phyloP scores from a whole-genome alignment of 1,284 basidiomycete genomes.

The Boletellus dicymbophilus region DNA sequence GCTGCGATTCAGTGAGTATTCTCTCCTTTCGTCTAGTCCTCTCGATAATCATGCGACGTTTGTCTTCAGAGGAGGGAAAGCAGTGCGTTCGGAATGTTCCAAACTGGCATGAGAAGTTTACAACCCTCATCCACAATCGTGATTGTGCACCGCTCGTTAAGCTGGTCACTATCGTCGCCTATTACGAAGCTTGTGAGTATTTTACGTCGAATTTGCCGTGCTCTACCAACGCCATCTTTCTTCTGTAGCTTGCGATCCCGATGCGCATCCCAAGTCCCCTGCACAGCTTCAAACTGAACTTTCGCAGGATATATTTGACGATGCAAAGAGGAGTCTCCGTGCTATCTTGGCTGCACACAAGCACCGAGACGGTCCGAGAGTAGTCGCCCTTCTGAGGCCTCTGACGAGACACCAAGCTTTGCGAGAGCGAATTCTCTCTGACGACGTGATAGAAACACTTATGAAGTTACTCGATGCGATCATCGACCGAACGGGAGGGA shows the following conservation, averaged over 20 bases:
- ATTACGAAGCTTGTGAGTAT: slow-evolving; percentile 24
- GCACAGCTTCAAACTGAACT: not conserved
- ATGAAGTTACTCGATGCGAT: slow-evolving; percentile 16
- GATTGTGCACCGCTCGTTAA: slow-evolving; percentile 12
- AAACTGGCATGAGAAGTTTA: slow-evolving; percentile 13
- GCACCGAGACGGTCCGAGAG: slow-evolving; percentile 21
- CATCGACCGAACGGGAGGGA: not conserved
- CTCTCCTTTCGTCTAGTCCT: not conserved
- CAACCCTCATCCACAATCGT: slow-evolving; percentile 8
- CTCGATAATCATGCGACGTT: not conserved
- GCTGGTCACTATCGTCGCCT: slow-evolving; percentile 25
- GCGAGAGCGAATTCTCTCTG: slow-evolving; percentile 15
- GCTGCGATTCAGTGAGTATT: not conserved
- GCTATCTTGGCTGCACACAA: slow-evolving; percentile 9
- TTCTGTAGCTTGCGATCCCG: slow-evolving; percentile 12
- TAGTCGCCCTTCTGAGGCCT: slow-evolving; percentile 24
- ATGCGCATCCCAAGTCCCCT: not conserved
- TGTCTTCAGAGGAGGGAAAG: slow-evolving; percentile 24
- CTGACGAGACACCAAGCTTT: slow-evolving; percentile 17
- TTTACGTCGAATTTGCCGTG: not conserved
- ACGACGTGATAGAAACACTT: slow-evolving; percentile 16
- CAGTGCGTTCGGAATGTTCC: slow-evolving; percentile 14
- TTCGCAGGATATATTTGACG: not conserved
- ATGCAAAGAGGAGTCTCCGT: slow-evolving; percentile 7
- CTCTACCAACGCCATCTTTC: not conserved